Base-by-base conservation (phyloP, 768 basidiomycete species). In the Roridomyces roridus region DNA sequence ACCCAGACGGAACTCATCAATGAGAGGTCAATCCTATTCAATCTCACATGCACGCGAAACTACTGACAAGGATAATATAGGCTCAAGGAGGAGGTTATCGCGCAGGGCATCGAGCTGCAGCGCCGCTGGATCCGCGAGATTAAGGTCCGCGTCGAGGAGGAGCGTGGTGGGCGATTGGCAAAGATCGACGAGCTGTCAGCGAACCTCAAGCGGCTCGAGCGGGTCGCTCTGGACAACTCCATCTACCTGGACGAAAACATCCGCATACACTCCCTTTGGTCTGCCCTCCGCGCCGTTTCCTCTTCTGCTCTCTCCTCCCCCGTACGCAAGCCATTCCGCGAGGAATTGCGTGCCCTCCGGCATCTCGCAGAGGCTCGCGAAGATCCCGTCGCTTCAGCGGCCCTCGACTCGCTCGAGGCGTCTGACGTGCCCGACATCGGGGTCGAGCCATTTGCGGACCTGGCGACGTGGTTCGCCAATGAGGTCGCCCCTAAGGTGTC, bases 61-160 rank as follows among this genome's bases (percentile, higher is more conserved):
- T 35, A 31, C 44, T 47, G 51, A 45, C 49, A 39, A 6, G 54
- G 23, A 57, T 47, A 20, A 11, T 55, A 18, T 66, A 97, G 95
- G 37, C 80, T 99, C 55, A 92, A 89, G 70, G 93, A 96, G 70
- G 95, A 96, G 70, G 94, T 98, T 49, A 83, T 98, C 46, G 90
- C 95, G 4, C 96, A 98, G 71, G 97, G 96, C 17, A 94, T 99
- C 67, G 97, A 98, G 74, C 86, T 98, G 21, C 97, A 98, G 70
- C 88, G 95, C 46, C 85, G 93, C 50, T 98, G 96, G 96, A 91
- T 99, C 37, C 87, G 93, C 28, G 94, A 98, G 55, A 88, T 98
- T 80, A 97, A 98, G 77, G 83, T 95, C 46, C 90, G 88, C 61
- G 96, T 99, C 53, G 96, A 99, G 74, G 85, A 94, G 68, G 97